Evolutionary conservation across 129 eudicot genomes (phyloP).

Genomic region (Artemisia argyi): DNA sequence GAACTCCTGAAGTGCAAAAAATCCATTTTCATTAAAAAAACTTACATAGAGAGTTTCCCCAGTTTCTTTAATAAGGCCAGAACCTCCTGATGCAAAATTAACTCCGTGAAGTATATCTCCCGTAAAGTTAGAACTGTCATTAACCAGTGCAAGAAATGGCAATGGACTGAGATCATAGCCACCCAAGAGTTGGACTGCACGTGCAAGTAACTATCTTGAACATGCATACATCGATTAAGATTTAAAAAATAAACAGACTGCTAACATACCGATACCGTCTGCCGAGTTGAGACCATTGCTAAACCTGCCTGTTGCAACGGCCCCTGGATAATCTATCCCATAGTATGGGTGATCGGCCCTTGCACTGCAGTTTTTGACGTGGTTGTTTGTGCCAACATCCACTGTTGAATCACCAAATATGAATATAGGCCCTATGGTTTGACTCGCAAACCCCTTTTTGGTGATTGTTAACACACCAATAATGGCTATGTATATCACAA

Average conservation of each 20-base stretch:
- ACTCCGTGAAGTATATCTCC: slow-evolving; percentile 38
- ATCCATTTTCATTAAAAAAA: slow-evolving; percentile 1
- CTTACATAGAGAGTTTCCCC: slow-evolving; percentile 29
- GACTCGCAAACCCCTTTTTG: not conserved
- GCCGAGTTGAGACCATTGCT: slow-evolving; percentile 47
- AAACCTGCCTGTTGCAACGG: slow-evolving; percentile 48
- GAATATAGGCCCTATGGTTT: slow-evolving; percentile 12
- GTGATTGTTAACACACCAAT: slow-evolving; percentile 19
- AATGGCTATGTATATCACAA: slow-evolving; percentile 10
- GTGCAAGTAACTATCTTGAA: not conserved
- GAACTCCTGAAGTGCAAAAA: not conserved
- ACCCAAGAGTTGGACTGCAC: slow-evolving; percentile 40
- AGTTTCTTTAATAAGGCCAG: slow-evolving; percentile 32
- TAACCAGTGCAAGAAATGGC: slow-evolving; percentile 43
- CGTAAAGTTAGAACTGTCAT: slow-evolving; percentile 23
- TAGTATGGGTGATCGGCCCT: slow-evolving; percentile 45
- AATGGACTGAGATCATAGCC: slow-evolving; percentile 41
- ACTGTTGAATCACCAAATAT: slow-evolving; percentile 51
- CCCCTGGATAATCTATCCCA: slow-evolving; percentile 43
- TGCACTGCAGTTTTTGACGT: slow-evolving; percentile 26
- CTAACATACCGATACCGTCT: slow-evolving; percentile 34
- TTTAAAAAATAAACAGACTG: not conserved
- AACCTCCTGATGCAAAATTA: slow-evolving; percentile 54
- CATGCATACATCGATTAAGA: not conserved
- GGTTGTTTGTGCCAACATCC: slow-evolving; percentile 55